phyloP scores from a whole-genome alignment of 1,139 yeast genomes.

The Debaryomycetaceae sp. region DNA sequence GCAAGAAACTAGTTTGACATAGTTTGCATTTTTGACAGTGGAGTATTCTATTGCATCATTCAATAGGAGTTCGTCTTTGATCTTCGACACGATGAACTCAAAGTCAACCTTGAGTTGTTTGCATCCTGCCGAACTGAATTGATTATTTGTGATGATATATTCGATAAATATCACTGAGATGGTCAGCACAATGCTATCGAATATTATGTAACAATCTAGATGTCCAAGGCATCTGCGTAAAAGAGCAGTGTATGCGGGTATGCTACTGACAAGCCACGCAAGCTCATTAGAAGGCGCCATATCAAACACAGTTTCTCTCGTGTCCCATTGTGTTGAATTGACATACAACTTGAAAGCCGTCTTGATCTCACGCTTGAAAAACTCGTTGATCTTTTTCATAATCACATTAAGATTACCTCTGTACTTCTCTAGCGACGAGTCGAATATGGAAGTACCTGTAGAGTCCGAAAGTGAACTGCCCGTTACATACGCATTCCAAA shows the following conservation, averaged over 20 bases:
- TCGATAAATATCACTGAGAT: conserved; percentile 52
- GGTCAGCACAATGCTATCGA: conserved; percentile 40
- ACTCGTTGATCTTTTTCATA: conserved; percentile 35
- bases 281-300: conserved; percentile 33
- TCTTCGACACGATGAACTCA: conserved; percentile 35
- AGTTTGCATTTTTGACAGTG: conserved; percentile 27
- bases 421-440: conserved; percentile 48
- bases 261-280: conserved; percentile 26
- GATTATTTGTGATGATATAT: conserved; percentile 60
- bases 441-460: conserved; percentile 50
- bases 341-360: conserved; percentile 51
- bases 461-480: conserved; percentile 15
- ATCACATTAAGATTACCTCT: conserved; percentile 35
- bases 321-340: conserved; percentile 34
- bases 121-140: conserved; percentile 56
- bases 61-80: conserved; percentile 24
- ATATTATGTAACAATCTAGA: conserved; percentile 25
- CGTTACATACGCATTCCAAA: conserved; percentile 48
- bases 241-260: conserved; percentile 34
- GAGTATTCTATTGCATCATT: conserved; percentile 5
- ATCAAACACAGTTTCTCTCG: conserved; percentile 27
- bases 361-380: conserved; percentile 51
- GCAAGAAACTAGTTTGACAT: conserved; percentile 30
- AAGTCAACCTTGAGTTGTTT: conserved; percentile 56
- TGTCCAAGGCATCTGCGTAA: conserved; percentile 27